Conservation (phyloP, 2,329 filamentous ascomycete species). For the Diaporthe amygdali region DNA sequence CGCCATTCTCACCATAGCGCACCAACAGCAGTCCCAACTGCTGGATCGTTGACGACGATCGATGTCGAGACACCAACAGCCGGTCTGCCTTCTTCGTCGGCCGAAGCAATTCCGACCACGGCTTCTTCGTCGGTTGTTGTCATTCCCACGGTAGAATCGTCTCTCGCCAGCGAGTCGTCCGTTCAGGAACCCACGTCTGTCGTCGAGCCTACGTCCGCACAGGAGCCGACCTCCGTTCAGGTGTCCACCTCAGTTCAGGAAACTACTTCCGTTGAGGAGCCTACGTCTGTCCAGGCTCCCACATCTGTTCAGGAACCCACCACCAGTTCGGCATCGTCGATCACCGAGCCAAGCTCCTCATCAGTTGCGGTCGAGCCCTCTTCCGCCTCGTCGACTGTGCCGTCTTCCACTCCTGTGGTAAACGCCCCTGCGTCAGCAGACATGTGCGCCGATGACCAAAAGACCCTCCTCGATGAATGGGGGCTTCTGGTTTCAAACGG, state of each 20-base stretch:
- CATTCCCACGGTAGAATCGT: neutral
- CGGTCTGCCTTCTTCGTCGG: neutral
- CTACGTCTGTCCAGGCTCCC: neutral
- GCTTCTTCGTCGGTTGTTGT: neutral
- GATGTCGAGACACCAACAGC: neutral
- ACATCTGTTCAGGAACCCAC: neutral
- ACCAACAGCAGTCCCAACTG: neutral
- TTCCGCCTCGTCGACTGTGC: neutral
- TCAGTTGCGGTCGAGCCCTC: neutral
- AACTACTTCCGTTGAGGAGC: neutral
- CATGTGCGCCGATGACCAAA: constrained; percentile 11
- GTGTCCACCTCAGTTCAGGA: neutral
- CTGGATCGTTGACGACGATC: neutral
- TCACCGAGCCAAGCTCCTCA: neutral
- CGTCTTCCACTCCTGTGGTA: neutral
- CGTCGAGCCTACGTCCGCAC: neutral
- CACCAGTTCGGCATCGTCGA: neutral
- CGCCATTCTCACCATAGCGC: constrained; percentile 16
- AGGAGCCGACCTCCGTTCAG: neutral
- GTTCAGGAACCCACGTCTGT: neutral
- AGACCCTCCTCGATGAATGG: constrained; percentile 10
- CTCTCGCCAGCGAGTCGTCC: neutral
- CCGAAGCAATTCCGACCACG: neutral
- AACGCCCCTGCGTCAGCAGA: constrained; percentile 12
- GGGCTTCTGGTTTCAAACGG: constrained; percentile 16